Evolutionary conservation across 1,284 basidiomycete species (phyloP).

Genomic region (Sporisorium sorghi): DNA sequence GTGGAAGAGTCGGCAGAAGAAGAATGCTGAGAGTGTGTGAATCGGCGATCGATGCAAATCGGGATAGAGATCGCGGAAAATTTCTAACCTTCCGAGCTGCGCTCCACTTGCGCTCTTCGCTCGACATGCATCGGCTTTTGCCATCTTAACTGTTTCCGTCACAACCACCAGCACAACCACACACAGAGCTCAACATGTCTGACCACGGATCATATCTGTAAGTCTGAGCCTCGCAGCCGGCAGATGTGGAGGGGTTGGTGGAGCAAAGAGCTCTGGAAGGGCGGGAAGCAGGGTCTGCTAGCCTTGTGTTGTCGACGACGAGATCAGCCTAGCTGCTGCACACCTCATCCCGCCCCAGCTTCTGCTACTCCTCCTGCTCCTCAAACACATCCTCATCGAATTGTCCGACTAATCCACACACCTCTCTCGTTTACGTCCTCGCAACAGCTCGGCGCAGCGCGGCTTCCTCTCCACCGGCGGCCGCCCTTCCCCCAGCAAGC

Average conservation of each 20-base stretch:
- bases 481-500: constrained; percentile 23
- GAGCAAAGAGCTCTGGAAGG: not conserved
- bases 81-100: not conserved
- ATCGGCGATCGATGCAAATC: constrained; percentile 1
- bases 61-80: not conserved
- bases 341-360: too few species aligned
- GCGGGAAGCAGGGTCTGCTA: not conserved
- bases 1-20: not conserved
- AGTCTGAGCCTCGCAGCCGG: not conserved
- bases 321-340: not conserved
- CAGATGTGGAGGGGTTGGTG: not conserved
- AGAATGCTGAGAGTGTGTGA: not conserved
- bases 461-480: constrained; percentile 38
- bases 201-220: constrained; percentile 48
- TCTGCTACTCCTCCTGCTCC: not conserved
- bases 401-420: not conserved
- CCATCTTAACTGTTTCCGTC: not conserved
- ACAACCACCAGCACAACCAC: constrained; percentile 3
- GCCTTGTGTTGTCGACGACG: not conserved
- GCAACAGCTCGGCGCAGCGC: constrained; percentile 47
- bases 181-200: constrained; percentile 18
- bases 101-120: constrained; percentile 11
- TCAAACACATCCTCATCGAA: not conserved
- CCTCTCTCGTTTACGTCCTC: too few species aligned
- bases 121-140: not conserved